Base-by-base conservation (phyloP, 331 rosid genomes). In the Saraca asoca region DNA sequence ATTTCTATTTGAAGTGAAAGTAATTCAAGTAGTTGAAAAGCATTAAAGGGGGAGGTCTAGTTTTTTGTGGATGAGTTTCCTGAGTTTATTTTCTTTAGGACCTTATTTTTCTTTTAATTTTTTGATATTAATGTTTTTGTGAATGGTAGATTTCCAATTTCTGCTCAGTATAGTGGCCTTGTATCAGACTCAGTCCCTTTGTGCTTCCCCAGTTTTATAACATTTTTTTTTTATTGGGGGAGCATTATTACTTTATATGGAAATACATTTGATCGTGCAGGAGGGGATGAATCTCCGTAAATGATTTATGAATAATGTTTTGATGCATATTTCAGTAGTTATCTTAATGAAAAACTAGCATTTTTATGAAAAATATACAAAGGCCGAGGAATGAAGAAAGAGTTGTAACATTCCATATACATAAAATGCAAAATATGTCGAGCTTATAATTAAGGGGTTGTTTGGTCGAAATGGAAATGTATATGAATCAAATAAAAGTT, bases 201-300 rank as follows among this genome's bases (percentile, higher is more conserved):
- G 46, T 70, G 69, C 49, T 42, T 70, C 78, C 84, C 81, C 78
- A 44, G 62, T 35, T 66, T 75, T 52, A 69, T 70, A 69, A 58
- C 51, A 78, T 66, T 17, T 10, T 16, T n/a, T n/a, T n/a, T n/a
- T n/a, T n/a, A 7, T 10, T 39, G 3, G 11, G 69, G 76, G 77
- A 74, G 41, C n/a, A 35, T n/a, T 62, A 6, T 24, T 63, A 15
- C 51, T 48, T 52, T 70, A 52, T 41, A 54, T 19, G 39, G 34
- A 24, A 24, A 24, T 3, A 24, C 2, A 24, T 24, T 24, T 24
- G 31, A 24, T 3, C 31, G 31, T 1, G 31, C 31, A n/a, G n/a
- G n/a, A n/a, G n/a, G 31, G 31, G 31, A 24, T 24, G 3, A 24
- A 24, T 24, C 31, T 24, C 31, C 31, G 3, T 24, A 3, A 24